These are phyloP conservation scores for Metschnikowia bowlesiae DNA, from an alignment of 805 yeast species.

Conservation along the genomic window DNA sequence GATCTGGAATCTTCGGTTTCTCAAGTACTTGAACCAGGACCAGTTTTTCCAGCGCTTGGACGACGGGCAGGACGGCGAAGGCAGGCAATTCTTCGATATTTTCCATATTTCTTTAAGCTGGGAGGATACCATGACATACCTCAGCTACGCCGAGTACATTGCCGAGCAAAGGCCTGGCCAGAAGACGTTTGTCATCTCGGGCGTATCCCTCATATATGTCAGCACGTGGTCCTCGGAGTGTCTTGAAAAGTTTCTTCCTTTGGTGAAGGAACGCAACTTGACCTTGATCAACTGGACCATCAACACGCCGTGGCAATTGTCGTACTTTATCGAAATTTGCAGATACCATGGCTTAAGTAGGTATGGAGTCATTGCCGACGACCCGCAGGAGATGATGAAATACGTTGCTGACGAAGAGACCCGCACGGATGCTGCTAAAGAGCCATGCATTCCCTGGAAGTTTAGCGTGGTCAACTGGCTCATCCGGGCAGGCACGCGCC, in stretches of 20 bases:
- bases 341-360: conserved; percentile 21
- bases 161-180: conserved; percentile 17
- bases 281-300: conserved; percentile 39
- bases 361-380: conserved; percentile 35
- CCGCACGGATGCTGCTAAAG: neutral
- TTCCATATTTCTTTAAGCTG: conserved; percentile 34
- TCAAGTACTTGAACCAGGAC: conserved; percentile 39
- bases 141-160: conserved; percentile 34
- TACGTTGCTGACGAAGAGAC: neutral
- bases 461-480: conserved; percentile 6
- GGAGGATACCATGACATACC: conserved; percentile 28
- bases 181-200: conserved; percentile 27
- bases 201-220: conserved; percentile 35
- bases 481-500: conserved; percentile 1
- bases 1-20: conserved; percentile 36
- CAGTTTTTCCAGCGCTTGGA: conserved; percentile 25
- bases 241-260: conserved; percentile 33
- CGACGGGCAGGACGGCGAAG: conserved; percentile 8
- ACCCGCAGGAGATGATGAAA: conserved; percentile 23
- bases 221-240: conserved; percentile 36
- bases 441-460: conserved; percentile 2
- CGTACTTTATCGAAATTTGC: conserved; percentile 29
- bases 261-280: conserved; percentile 28
- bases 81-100: conserved; percentile 25
- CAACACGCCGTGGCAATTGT: conserved; percentile 31